Conservation (phyloP, 768 basidiomycete genomes). For the Mycena filopes region DNA sequence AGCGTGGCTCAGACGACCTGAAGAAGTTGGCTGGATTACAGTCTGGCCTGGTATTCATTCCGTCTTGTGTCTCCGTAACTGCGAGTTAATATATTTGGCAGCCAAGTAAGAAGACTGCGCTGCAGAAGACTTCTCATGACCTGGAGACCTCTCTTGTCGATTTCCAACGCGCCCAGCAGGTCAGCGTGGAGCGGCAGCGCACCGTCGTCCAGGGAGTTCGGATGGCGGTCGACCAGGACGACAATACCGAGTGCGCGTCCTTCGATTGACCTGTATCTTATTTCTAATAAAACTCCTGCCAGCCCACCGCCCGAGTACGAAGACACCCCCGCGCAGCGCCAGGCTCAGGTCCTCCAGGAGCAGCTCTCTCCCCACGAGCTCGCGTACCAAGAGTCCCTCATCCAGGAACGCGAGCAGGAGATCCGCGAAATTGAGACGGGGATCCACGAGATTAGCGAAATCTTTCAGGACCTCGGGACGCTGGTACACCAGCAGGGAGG, state of each 20-base stretch:
- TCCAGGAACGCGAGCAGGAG: constrained; percentile 94
- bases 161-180: constrained; percentile 91
- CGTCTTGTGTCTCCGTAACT: not conserved
- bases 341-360: constrained; percentile 74
- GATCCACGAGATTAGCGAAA: constrained; percentile 95
- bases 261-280: not conserved
- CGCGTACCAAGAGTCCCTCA: constrained; percentile 94
- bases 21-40: constrained; percentile 87
- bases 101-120: constrained; percentile 83
- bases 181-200: constrained; percentile 89
- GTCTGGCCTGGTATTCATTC: constrained; percentile 57
- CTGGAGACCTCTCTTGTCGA: constrained; percentile 88
- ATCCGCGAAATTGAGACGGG: constrained; percentile 97
- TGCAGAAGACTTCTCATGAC: constrained; percentile 94
- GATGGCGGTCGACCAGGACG: constrained; percentile 79
- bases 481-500: constrained; percentile 94
- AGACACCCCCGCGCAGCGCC: constrained; percentile 68
- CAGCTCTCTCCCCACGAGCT: constrained; percentile 90
- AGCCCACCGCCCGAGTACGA: constrained; percentile 45
- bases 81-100: constrained; percentile 38
- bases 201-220: constrained; percentile 89
- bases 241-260: constrained; percentile 50
- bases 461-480: constrained; percentile 95
- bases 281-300: not conserved
- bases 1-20: constrained; percentile 91